phyloP scores from a whole-genome alignment of 805 yeast species.

The Candida odintsovae region DNA sequence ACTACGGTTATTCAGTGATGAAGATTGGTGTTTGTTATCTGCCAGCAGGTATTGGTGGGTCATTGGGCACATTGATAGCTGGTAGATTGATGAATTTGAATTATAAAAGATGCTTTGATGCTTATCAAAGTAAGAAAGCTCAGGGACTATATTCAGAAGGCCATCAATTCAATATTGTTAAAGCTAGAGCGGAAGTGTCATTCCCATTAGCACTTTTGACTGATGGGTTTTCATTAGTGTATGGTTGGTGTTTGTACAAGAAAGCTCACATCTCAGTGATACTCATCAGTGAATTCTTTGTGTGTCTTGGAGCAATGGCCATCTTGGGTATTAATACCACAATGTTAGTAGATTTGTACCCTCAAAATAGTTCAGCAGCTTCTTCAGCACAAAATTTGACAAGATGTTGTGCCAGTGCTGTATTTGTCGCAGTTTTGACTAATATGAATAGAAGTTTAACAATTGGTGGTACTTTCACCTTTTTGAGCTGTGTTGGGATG shows the following conservation, averaged over 20 bases:
- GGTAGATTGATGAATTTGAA: conserved; percentile 54
- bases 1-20: conserved; percentile 46
- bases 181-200: conserved; percentile 47
- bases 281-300: conserved; percentile 49
- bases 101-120: conserved; percentile 34
- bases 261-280: conserved; percentile 42
- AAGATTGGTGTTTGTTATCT: conserved; percentile 68
- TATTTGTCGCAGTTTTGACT: conserved; percentile 60
- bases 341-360: conserved; percentile 70
- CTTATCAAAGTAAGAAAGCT: conserved; percentile 16
- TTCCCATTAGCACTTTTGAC: conserved; percentile 37
- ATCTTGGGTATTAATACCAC: conserved; percentile 57
- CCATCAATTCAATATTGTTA: conserved; percentile 44
- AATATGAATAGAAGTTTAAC: conserved; percentile 54
- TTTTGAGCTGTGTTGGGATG: conserved; percentile 50
- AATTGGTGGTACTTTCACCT: conserved; percentile 71
- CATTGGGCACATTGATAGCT: conserved; percentile 50
- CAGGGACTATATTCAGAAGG: conserved; percentile 18
- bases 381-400: conserved; percentile 67
- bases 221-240: conserved; percentile 39
- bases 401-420: conserved; percentile 70
- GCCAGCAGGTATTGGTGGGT: conserved; percentile 66
- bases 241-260: conserved; percentile 68
- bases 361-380: conserved; percentile 65
- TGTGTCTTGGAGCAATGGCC: conserved; percentile 54